These are phyloP conservation scores for Conoideocrella luteorostrata DNA, from an alignment of 2,329 filamentous ascomycete genomes.

Conservation along the genomic window DNA sequence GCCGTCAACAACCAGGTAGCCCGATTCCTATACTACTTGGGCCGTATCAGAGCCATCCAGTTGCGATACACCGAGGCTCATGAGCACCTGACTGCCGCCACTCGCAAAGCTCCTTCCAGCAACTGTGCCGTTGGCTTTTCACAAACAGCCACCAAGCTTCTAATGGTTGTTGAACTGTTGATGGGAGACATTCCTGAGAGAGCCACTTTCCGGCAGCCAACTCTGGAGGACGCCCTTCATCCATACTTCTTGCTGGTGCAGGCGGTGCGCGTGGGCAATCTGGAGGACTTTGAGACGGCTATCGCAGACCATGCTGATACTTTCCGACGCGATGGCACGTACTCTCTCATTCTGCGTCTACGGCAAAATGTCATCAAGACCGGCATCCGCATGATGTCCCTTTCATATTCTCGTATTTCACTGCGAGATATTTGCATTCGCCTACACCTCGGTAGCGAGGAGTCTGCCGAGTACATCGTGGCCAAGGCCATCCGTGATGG, in stretches of 20 bases:
- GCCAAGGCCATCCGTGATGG: constrained; percentile 97
- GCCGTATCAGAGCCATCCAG: constrained; percentile 92
- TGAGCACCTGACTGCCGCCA: constrained; percentile 86
- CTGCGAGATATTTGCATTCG: constrained; percentile 96
- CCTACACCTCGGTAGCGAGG: constrained; percentile 86
- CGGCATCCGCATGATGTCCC: constrained; percentile 96
- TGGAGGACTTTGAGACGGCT: constrained; percentile 85
- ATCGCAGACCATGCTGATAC: constrained; percentile 75
- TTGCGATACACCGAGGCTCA: constrained; percentile 96
- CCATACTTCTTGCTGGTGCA: constrained; percentile 93
- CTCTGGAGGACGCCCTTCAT: constrained; percentile 78
- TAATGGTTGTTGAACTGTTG: constrained; percentile 89
- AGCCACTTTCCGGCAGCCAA: constrained; percentile 83
- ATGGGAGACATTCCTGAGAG: constrained; percentile 99
- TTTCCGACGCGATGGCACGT: constrained; percentile 91
- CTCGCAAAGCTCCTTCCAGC: constrained; percentile 88
- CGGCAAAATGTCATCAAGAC: constrained; percentile 99
- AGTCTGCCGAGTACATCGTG: constrained; percentile 98
- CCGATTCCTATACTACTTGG: constrained; percentile 93
- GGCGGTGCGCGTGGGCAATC: constrained; percentile 90
- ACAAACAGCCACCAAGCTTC: constrained; percentile 91
- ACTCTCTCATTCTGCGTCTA: constrained; percentile 88
- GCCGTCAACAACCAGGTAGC: constrained; percentile 98
- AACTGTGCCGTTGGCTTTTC: constrained; percentile 88
- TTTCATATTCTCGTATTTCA: constrained; percentile 96